A percentile compares a stretch with the other conserved stretches of the same genome.
Conservation (phyloP, 2,329 filamentous ascomycete genomes). For the Nectriaceae sp. region DNA sequence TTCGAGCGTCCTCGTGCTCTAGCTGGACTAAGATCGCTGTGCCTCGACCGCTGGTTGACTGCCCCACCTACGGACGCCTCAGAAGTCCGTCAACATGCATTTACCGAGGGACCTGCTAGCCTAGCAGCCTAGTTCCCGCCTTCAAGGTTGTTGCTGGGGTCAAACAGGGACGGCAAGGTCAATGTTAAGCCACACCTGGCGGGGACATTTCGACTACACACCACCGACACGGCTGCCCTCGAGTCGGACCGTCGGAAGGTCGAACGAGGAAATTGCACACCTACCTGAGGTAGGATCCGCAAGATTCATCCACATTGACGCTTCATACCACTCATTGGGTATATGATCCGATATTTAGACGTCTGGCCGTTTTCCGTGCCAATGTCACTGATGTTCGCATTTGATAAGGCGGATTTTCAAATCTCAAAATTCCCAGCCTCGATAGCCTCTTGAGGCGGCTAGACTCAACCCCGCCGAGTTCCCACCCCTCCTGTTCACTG, state of each 20-base stretch:
- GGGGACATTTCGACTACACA: conserved; percentile 30
- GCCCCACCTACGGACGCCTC: conserved; percentile 4
- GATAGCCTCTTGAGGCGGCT: too few species aligned
- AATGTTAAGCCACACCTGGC: not conserved
- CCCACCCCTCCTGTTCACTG: not conserved
- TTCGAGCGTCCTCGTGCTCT: conserved; percentile 6
- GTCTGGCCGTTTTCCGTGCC: too few species aligned
- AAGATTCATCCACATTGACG: too few species aligned
- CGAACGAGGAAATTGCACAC: too few species aligned
- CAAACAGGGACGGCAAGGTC: conserved; percentile 22
- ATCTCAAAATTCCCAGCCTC: too few species aligned
- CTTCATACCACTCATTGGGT: too few species aligned
- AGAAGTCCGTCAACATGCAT: conserved; percentile 24
- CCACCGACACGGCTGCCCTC: conserved; percentile 24
- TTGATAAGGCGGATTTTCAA: too few species aligned
- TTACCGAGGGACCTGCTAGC: conserved; percentile 29
- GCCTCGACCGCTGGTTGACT: conserved; percentile 4
- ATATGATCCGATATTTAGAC: too few species aligned
- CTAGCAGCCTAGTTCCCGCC: conserved; percentile 37
- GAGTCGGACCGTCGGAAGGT: conserved; percentile 6
- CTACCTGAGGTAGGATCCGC: too few species aligned
- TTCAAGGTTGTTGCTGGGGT: conserved; percentile 16
- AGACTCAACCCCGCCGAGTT: too few species aligned
- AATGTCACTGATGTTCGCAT: too few species aligned
- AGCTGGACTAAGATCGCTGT: conserved; percentile 7